A percentile compares a stretch with the other conserved stretches of the same genome.
Conservation (phyloP, 2,329 filamentous ascomycete genomes). For the Nemania sp. region DNA sequence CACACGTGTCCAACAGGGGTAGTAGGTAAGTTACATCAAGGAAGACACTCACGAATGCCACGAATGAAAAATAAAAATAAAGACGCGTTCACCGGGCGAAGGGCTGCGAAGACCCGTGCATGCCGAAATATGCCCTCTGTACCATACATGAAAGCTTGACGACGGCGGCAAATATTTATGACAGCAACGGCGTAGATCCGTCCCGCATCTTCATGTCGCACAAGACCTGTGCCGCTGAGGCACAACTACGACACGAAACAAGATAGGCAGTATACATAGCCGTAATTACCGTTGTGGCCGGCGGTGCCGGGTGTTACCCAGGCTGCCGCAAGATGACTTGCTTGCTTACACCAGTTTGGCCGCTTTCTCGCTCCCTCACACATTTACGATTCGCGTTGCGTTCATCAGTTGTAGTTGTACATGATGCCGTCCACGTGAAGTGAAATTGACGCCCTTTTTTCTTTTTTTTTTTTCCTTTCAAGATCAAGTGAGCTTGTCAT, state of each 20-base stretch:
- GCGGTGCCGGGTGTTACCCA: constrained; percentile 22
- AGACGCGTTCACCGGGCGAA: not conserved
- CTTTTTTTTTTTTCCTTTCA: no score
- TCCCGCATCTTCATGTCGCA: constrained; percentile 4
- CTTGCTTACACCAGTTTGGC: not conserved
- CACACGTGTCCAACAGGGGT: not conserved
- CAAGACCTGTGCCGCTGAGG: not conserved
- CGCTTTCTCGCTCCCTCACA: not conserved
- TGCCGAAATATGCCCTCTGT: not conserved
- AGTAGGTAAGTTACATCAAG: not conserved
- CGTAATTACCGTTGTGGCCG: not conserved
- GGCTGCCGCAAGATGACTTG: not conserved
- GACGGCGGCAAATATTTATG: not conserved
- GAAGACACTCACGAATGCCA: not conserved
- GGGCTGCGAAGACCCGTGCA: not conserved
- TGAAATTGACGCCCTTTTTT: no score
- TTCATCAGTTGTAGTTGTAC: not conserved
- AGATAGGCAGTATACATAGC: not conserved
- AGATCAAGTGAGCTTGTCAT: no score
- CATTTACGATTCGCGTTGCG: constrained; percentile 4
- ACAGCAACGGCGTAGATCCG: no score
- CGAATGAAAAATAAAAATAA: no score
- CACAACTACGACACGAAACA: not conserved
- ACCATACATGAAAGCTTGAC: not conserved
- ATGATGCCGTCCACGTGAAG: no score